Conservation (phyloP, 495 filamentous ascomycete species). For the Penicillium canariense region DNA sequence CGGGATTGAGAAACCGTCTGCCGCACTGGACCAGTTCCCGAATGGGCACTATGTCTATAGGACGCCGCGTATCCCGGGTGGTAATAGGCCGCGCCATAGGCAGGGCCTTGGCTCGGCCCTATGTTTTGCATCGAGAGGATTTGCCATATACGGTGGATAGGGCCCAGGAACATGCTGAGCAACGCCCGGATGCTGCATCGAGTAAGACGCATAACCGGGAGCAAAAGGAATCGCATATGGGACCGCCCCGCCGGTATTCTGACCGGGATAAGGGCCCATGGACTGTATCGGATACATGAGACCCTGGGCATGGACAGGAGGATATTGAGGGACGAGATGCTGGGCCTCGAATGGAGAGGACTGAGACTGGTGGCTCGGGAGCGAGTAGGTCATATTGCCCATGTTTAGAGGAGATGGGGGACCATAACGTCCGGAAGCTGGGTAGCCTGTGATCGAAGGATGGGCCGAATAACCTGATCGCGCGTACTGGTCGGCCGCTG, state of each 20-base stretch:
- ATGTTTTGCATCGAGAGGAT: constrained; percentile 19
- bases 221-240: constrained; percentile 32
- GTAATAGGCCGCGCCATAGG: constrained; percentile 31
- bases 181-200: constrained; percentile 25
- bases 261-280: constrained; percentile 35
- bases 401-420: constrained; percentile 41
- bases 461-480: constrained; percentile 24
- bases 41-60: constrained; percentile 19
- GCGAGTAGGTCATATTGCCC: constrained; percentile 42
- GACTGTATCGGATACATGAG: constrained; percentile 40
- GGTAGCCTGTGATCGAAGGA: constrained; percentile 22
- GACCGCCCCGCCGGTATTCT: constrained; percentile 19
- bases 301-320: constrained; percentile 25
- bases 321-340: constrained; percentile 33
- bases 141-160: constrained; percentile 30
- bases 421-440: constrained; percentile 28
- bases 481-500: constrained; percentile 13
- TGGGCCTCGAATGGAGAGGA: constrained; percentile 31
- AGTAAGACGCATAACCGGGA: constrained; percentile 31
- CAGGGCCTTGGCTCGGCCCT: constrained; percentile 22
- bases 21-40: constrained; percentile 9
- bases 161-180: constrained; percentile 27
- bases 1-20: constrained; percentile 5
- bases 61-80: constrained; percentile 21
- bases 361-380: constrained; percentile 40